phyloP scores from a whole-genome alignment of 495 filamentous ascomycete genomes.

The Aspergillus sclerotioniger region DNA sequence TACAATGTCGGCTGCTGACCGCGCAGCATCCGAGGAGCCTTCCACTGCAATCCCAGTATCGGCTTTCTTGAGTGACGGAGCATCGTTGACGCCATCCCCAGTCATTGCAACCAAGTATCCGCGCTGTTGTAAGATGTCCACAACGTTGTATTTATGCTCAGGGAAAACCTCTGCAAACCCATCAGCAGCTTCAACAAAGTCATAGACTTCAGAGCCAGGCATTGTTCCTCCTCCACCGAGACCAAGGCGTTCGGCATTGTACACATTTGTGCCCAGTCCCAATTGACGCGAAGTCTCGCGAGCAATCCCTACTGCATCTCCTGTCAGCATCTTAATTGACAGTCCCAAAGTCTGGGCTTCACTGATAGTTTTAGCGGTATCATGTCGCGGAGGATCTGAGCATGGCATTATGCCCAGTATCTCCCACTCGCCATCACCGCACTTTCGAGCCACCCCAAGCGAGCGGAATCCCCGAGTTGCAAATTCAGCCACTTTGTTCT shows the following conservation, averaged over 20 bases:
- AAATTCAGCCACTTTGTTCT: conserved; percentile 87
- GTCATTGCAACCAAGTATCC: conserved; percentile 97
- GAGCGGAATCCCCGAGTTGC: conserved; percentile 89
- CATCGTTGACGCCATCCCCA: conserved; percentile 97
- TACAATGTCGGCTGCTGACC: conserved; percentile 90
- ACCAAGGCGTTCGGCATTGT: conserved; percentile 86
- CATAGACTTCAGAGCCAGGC: conserved; percentile 88
- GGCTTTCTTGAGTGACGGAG: conserved; percentile 92
- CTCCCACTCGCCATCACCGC: conserved; percentile 73
- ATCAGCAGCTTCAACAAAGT: conserved; percentile 93
- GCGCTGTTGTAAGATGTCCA: conserved; percentile 92
- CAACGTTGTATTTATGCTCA: conserved; percentile 95
- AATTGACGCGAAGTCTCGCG: conserved; percentile 87
- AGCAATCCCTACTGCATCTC: conserved; percentile 91
- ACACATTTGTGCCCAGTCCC: conserved; percentile 89
- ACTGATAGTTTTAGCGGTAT: conserved; percentile 84
- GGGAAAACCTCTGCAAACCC: conserved; percentile 95
- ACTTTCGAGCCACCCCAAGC: conserved; percentile 86
- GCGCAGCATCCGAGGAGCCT: conserved; percentile 88
- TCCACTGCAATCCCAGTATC: conserved; percentile 87
- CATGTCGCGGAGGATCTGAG: conserved; percentile 86
- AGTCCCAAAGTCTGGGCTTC: conserved; percentile 87
- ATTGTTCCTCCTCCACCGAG: conserved; percentile 83
- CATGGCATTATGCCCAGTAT: conserved; percentile 94
- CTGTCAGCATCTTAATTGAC: conserved; percentile 95